Conservation (phyloP, 1,139 yeast species). For the Kurtzmaniella quercitrusa region DNA sequence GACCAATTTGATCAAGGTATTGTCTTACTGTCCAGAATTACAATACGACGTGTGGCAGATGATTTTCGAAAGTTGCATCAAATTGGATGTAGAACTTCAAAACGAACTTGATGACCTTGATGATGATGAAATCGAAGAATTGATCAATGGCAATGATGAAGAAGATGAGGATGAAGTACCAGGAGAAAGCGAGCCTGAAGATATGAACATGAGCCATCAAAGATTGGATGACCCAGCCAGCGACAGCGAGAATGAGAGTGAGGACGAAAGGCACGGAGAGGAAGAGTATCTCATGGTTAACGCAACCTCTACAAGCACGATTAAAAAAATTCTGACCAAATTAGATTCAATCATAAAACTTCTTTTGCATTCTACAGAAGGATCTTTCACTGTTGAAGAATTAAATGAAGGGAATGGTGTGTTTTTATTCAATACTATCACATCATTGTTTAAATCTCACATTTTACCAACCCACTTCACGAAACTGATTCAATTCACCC, state of each 20-base stretch:
- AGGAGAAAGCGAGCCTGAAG: conserved; percentile 22
- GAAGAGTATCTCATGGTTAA: conserved; percentile 37
- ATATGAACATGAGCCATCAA: conserved; percentile 12
- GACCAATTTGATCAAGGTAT: conserved; percentile 53
- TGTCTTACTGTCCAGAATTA: conserved; percentile 71
- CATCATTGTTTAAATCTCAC: conserved; percentile 75
- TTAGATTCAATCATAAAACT: conserved; percentile 63
- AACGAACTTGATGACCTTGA: conserved; percentile 77
- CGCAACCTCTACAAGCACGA: conserved; percentile 46
- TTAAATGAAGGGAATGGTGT: conserved; percentile 63
- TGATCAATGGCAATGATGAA: conserved; percentile 51
- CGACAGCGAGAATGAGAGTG: conserved; percentile 17
- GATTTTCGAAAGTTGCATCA: conserved; percentile 73
- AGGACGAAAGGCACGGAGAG: conserved; percentile 30
- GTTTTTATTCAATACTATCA: conserved; percentile 69
- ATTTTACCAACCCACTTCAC: conserved; percentile 92
- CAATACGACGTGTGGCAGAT: conserved; percentile 75
- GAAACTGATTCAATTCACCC: conserved; percentile 78
- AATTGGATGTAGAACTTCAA: conserved; percentile 90
- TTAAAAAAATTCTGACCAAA: conserved; percentile 57
- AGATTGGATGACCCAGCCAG: conserved; percentile 12
- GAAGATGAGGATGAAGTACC: conserved; percentile 26
- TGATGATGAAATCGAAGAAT: conserved; percentile 72
- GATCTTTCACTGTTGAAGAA: conserved; percentile 48
- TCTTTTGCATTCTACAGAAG: conserved; percentile 49